Base-by-base conservation (phyloP, 2,329 filamentous ascomycete species). In the Parastagonospora nodorum region DNA sequence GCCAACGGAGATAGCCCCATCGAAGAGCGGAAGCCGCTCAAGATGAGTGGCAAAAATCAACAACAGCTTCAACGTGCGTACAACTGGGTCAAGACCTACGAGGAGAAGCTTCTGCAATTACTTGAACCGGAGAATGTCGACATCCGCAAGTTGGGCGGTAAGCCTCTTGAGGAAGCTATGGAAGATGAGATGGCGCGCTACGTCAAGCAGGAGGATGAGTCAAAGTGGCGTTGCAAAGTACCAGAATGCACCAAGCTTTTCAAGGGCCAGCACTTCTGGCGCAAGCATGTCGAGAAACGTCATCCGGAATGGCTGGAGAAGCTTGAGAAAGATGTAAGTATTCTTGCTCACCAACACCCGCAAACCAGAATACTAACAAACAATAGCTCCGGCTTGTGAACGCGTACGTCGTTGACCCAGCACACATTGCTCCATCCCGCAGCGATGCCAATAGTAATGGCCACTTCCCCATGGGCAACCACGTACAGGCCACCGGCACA, bases 61-160 rank as follows among this genome's bases (percentile, higher is more conserved):
- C 91, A 95, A 71, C 94, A 97, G 71, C 84, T 97, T 11, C 89
- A 95, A 67, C 88, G 92, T 50, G 94, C 94, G 0, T 97, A 92
- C 78, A 99, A 97, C 69, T 99, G 95, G 94, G 95, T 99, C 53
- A 95, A 89, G 78, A 97, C 94, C 0, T 99, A 96, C 66, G 94
- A 99, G 71, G 94, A 99, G 69, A 99, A 99, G 77, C 83, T 99
- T 44, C 80, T 90, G 70, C 92, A 97, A 72, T 89, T 97, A 40
- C 81, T 99, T 11, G 93, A 97, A 60, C 94, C 94, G 0, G 90
- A 94, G 47, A 86, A 87, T 42, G 89, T 89, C 19, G 92, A 97
- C 67, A 80, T 97, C 36, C 87, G 87, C 72, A 97, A 97, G 76
- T 83, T 97, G 24, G 94, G 95, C 42, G 94, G 94, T 14, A 92